Evolutionary conservation across 257 asterid species (phyloP).

Genomic region (Solanum sitiens): DNA sequence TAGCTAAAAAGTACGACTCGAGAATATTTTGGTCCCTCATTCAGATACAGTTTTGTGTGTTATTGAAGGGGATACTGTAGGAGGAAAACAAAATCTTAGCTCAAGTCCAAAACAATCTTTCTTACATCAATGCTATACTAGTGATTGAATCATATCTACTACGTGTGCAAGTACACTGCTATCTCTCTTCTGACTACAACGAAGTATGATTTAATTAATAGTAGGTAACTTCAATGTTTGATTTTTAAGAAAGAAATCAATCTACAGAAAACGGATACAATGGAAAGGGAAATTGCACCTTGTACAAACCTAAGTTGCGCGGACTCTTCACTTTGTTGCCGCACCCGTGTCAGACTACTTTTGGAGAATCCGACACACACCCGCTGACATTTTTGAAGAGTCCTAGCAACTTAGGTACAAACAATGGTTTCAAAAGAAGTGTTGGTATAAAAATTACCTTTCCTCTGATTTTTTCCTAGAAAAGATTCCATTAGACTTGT

Average conservation of each 20-base stretch:
- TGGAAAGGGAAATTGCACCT: background rate
- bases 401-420: background rate
- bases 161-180: background rate
- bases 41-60: background rate
- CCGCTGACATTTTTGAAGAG: background rate
- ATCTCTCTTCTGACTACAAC: background rate
- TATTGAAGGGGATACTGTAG: background rate
- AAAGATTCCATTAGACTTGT: constrained; percentile 63
- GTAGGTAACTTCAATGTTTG: background rate
- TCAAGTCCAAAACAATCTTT: background rate
- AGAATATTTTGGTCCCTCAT: background rate
- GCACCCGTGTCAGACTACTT: background rate
- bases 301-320: background rate
- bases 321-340: background rate
- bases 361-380: background rate
- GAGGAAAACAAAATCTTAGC: background rate
- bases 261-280: background rate
- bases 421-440: background rate
- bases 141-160: background rate
- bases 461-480: constrained; percentile 61
- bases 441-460: constrained; percentile 28
- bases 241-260: background rate
- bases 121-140: background rate
- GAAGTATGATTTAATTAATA: background rate
- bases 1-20: background rate